These are phyloP conservation scores for Chlorella sp. DNA, from an alignment of 139 green algal genomes.

Conservation along the genomic window DNA sequence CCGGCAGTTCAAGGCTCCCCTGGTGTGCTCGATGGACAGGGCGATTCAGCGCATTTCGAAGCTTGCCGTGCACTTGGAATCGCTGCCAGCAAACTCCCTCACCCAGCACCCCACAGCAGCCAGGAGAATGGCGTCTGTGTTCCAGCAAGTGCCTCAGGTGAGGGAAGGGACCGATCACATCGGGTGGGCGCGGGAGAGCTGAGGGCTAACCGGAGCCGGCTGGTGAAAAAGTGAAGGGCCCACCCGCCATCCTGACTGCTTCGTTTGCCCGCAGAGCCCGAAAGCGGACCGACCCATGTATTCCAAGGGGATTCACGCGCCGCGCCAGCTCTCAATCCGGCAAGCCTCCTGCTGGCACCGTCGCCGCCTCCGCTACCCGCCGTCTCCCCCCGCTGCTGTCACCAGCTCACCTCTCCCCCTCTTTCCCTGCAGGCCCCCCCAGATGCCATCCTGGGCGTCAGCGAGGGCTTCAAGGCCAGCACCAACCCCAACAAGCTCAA, in stretches of 20 bases:
- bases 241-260: neutral
- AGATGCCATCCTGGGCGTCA: conserved; percentile 95
- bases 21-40: too few relatives aligned
- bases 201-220: neutral
- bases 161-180: neutral
- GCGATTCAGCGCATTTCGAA: neutral
- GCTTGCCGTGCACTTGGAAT: neutral
- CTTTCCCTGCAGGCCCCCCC: conserved; percentile 71
- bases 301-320: neutral
- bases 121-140: neutral
- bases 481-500: conserved; percentile 88
- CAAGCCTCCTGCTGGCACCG: neutral
- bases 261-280: neutral
- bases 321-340: neutral
- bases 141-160: neutral
- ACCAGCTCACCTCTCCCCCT: neutral
- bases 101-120: neutral
- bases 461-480: conserved; percentile 87
- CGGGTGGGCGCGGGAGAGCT: neutral
- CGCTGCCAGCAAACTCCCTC: neutral
- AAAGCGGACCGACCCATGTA: neutral
- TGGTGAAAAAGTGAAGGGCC: too few relatives aligned
- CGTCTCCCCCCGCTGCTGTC: neutral
- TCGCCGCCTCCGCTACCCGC: neutral
- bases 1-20: neutral